phyloP scores from a whole-genome alignment of 2,329 filamentous ascomycete genomes.

The Leptographium galeiforme region DNA sequence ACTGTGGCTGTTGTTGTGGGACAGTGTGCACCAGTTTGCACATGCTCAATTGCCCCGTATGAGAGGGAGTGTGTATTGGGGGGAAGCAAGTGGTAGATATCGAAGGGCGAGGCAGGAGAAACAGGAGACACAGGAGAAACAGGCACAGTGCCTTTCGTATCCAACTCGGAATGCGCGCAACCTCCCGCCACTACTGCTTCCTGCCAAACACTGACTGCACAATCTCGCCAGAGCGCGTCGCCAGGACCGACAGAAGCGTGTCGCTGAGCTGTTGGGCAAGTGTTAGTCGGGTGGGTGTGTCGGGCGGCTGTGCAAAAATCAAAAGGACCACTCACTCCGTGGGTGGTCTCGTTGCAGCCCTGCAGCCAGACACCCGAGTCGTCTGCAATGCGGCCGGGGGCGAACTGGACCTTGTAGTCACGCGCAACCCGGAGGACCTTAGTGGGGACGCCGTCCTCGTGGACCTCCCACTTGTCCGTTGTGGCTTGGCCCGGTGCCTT shows the following conservation, averaged over 20 bases:
- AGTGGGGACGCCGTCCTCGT: conserved; percentile 2
- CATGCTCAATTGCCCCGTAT: too few relatives aligned
- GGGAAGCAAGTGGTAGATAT: not conserved
- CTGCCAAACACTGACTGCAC: conserved; percentile 58
- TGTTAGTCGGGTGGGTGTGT: not conserved
- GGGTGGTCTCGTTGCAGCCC: conserved; percentile 83
- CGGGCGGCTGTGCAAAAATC: not conserved
- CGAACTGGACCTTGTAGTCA: conserved; percentile 68
- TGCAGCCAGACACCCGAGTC: conserved; percentile 82
- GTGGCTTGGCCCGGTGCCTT: conserved; percentile 6
- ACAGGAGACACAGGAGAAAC: not conserved
- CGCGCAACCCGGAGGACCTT: conserved; percentile 53
- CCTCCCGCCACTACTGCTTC: not conserved
- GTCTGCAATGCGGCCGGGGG: conserved; percentile 50
- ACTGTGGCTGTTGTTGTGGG: not conserved
- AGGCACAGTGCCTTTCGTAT: not conserved
- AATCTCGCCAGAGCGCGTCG: conserved; percentile 64
- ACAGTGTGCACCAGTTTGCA: too few relatives aligned
- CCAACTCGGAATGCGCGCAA: not conserved
- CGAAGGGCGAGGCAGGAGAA: not conserved
- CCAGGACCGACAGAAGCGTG: conserved; percentile 65
- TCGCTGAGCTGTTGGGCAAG: conserved; percentile 52
- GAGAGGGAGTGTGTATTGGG: not conserved
- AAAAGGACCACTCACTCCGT: conserved; percentile 52
- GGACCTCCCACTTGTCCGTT: conserved; percentile 12